Evolutionary conservation across 2,329 filamentous ascomycete genomes (phyloP).

Genomic region (Cadophora sp.): DNA sequence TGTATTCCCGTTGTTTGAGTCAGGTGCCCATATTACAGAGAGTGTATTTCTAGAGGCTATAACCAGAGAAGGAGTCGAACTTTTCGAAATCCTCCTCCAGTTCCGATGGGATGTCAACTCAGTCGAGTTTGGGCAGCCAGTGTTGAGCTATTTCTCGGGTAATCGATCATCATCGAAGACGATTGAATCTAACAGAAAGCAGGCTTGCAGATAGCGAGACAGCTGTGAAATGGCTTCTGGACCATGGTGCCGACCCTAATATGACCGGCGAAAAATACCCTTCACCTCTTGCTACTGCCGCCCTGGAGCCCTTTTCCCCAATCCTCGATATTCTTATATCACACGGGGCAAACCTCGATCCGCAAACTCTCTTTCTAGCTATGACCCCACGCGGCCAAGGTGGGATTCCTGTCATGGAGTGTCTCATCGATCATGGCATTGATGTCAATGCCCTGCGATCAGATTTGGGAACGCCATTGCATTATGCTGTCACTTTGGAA

Average conservation of each 20-base stretch:
- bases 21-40: not conserved
- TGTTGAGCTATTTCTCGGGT: not conserved
- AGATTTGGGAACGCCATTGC: not conserved
- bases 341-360: not conserved
- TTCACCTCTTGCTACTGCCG: conserved; percentile 13
- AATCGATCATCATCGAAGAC: not conserved
- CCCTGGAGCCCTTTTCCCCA: not conserved
- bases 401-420: conserved; percentile 5
- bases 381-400: conserved; percentile 11
- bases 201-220: not conserved
- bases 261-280: not conserved
- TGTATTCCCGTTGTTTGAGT: not conserved
- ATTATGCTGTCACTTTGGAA: conserved; percentile 3
- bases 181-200: not conserved
- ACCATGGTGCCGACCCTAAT: conserved; percentile 17
- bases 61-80: not conserved
- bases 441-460: conserved; percentile 3
- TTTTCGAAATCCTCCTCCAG: not conserved
- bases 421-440: conserved; percentile 3
- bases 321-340: conserved; percentile 2
- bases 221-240: not conserved
- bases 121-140: conserved; percentile 10
- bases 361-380: not conserved
- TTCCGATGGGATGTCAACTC: conserved; percentile 16
- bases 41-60: not conserved